A percentile compares a stretch with the other conserved stretches of the same genome.
These are phyloP conservation scores for Prototheca cutis DNA, from an alignment of 163 green algal genomes.

Conservation along the genomic window DNA sequence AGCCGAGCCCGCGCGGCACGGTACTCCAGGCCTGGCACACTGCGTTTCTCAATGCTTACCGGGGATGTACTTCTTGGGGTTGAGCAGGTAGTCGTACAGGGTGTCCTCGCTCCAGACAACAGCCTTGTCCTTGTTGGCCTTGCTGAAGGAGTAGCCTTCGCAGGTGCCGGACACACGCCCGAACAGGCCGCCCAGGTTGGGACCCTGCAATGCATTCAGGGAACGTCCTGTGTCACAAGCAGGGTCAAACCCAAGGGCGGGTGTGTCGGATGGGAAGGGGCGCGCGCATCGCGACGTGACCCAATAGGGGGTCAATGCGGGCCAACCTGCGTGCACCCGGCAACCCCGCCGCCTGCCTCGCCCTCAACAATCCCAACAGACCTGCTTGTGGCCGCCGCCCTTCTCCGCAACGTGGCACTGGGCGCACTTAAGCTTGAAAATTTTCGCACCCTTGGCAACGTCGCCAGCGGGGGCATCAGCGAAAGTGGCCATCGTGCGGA, in stretches of 20 bases:
- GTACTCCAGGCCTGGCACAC: too few relatives aligned
- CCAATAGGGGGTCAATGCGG: too few relatives aligned
- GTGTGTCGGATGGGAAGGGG: too few relatives aligned
- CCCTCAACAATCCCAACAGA: constrained; percentile 14
- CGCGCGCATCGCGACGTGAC: too few relatives aligned
- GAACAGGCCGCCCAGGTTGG: constrained; percentile 84
- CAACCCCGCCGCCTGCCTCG: neutral
- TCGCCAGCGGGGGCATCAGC: constrained; percentile 64
- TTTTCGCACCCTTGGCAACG: constrained; percentile 54
- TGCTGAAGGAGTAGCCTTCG: constrained; percentile 89
- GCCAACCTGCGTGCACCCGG: too few relatives aligned
- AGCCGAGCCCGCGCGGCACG: too few relatives aligned
- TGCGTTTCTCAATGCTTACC: too few relatives aligned
- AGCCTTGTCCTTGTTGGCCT: constrained; percentile 97
- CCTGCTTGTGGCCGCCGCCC: constrained; percentile 91
- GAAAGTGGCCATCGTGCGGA: constrained; percentile 59
- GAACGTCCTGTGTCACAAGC: too few relatives aligned
- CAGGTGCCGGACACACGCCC: constrained; percentile 60
- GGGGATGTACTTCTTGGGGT: constrained; percentile 96
- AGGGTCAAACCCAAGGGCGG: too few relatives aligned
- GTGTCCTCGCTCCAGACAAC: constrained; percentile 87
- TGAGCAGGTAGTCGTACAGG: constrained; percentile 94
- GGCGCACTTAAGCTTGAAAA: constrained; percentile 97
- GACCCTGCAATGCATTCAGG: too few relatives aligned
- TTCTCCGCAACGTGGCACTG: constrained; percentile 93